Percentiles rank a stretch among this genome's conserved stretches.
phyloP scores from a whole-genome alignment of 805 yeast genomes.

The Lachancea meyersii region DNA sequence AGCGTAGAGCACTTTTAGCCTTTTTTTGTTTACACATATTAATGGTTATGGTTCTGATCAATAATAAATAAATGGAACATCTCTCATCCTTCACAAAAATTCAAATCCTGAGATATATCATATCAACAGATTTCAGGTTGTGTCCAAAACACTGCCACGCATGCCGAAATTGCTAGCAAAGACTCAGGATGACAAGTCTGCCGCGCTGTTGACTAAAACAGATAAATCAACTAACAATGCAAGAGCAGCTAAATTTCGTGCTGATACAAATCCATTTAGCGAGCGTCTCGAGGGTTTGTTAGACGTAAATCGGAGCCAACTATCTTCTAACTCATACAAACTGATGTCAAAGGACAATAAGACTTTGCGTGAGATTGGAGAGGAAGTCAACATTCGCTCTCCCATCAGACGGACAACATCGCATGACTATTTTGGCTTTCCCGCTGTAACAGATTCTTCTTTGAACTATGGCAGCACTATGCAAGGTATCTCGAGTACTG shows the following conservation, averaged over 20 bases:
- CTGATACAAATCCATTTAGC: neutral
- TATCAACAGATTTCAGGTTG: too few relatives aligned
- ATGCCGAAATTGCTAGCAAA: too few relatives aligned
- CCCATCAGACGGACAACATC: constrained; percentile 2
- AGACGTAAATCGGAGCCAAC: constrained; percentile 1
- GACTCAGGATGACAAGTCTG: neutral
- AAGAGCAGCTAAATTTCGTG: neutral
- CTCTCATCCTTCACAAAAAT: too few relatives aligned
- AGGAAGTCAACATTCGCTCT: constrained; percentile 5
- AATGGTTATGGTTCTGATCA: too few relatives aligned
- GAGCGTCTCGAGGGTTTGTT: constrained; percentile 2
- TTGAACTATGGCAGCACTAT: constrained; percentile 1
- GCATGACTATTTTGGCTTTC: neutral
- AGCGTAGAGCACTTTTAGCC: too few relatives aligned
- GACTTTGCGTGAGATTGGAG: constrained; percentile 2
- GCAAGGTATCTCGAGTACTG: neutral
- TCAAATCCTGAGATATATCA: too few relatives aligned
- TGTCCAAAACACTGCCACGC: too few relatives aligned
- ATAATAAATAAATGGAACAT: too few relatives aligned
- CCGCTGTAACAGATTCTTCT: neutral
- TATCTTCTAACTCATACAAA: neutral
- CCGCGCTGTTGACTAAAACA: neutral
- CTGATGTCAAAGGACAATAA: neutral
- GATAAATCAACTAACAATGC: neutral
- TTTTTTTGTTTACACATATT: too few relatives aligned